Percentiles rank a stretch among this genome's conserved stretches.
phyloP scores from a whole-genome alignment of 2,329 filamentous ascomycete species.

The Colletotrichum tropicicola region DNA sequence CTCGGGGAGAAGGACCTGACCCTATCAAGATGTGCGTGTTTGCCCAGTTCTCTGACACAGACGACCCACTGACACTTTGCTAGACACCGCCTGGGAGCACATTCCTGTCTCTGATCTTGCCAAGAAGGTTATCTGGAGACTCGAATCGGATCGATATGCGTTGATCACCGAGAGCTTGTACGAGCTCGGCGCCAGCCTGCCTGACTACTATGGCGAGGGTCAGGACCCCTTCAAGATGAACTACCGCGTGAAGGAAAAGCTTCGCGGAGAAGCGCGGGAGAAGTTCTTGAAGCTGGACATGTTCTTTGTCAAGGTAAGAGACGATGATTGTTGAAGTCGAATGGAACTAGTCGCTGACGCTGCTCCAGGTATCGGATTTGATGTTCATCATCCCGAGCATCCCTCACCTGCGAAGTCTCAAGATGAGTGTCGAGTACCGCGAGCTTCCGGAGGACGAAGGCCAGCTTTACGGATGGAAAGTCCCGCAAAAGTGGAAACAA shows the following conservation, averaged over 20 bases:
- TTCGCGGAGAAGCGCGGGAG: slow-evolving; percentile 59
- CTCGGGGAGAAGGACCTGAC: slow-evolving; percentile 71
- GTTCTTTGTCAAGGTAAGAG: slow-evolving; percentile 74
- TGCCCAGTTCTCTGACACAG: no score
- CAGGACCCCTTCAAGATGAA: slow-evolving; percentile 54
- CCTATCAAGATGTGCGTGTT: slow-evolving; percentile 66
- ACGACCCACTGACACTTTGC: not conserved
- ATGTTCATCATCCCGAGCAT: slow-evolving; percentile 66
- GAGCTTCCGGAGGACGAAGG: slow-evolving; percentile 64
- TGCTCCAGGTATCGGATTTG: slow-evolving; percentile 65
- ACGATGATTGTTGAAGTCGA: no score
- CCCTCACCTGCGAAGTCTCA: slow-evolving; percentile 65
- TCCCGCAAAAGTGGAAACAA: slow-evolving; percentile 64
- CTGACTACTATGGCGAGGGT: slow-evolving; percentile 57
- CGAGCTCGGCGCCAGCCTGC: slow-evolving; percentile 62
- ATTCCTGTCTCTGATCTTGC: slow-evolving; percentile 61
- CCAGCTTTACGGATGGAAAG: slow-evolving; percentile 50
- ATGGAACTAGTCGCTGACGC: slow-evolving; percentile 28
- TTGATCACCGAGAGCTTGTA: slow-evolving; percentile 59
- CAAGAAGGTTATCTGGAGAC: slow-evolving; percentile 68
- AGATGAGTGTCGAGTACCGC: slow-evolving; percentile 66
- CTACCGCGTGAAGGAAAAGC: slow-evolving; percentile 52
- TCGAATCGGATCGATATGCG: slow-evolving; percentile 65
- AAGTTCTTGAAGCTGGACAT: slow-evolving; percentile 67
- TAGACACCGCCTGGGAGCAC: slow-evolving; percentile 68